Evolutionary conservation across 805 yeast species (phyloP), one percentile per base, ranked within the genome.

Genomic region (Cyberlindnera galapagoensis): DNA sequence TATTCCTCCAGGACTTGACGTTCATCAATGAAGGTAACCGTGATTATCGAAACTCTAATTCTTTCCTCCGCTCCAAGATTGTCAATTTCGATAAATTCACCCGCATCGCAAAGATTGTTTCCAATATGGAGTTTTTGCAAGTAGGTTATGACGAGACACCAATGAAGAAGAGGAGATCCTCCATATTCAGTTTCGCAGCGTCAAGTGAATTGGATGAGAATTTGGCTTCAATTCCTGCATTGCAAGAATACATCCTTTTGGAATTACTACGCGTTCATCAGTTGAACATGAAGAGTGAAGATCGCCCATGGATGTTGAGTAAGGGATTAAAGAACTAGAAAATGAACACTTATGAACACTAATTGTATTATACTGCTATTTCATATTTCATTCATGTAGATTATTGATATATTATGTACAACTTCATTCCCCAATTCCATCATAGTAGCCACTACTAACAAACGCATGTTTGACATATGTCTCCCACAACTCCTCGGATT

Each of bases 11-110:
- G 56, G 94, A 83, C 56, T 63, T 83, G 46, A 81, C 88, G 0
- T 81, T 82, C 58, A 74, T 81, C n/a, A 70, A 76, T 31, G 94
- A 83, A 44, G 90, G 92, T n/a, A 82, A 82, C 50, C 69, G 80
- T 24, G 78, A 74, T 45, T 76, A 62, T 51, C 64, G 88, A 51
- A 71, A 65, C 39, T 76, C 80, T 5, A 72, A 75, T 39, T 54
- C 63, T 6, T 62, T 69, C 62, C 45, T 63, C 28, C 59, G 63
- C 26, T 58, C 69, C 16, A 63, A 62, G 33, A 61, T 80, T 42
- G 73, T 83, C 47, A 81, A 83, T 49, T 71, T 82, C 41, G 92
- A 80, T 51, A 83, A 83, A 51, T 79, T 78, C 49, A 65, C 69
- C 55, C 79, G 76, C 50, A 69, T 78, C 30, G 75, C 87, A 6